These are phyloP conservation scores for Geosmithia putterillii DNA, from an alignment of 2,329 filamentous ascomycete species.

Conservation along the genomic window DNA sequence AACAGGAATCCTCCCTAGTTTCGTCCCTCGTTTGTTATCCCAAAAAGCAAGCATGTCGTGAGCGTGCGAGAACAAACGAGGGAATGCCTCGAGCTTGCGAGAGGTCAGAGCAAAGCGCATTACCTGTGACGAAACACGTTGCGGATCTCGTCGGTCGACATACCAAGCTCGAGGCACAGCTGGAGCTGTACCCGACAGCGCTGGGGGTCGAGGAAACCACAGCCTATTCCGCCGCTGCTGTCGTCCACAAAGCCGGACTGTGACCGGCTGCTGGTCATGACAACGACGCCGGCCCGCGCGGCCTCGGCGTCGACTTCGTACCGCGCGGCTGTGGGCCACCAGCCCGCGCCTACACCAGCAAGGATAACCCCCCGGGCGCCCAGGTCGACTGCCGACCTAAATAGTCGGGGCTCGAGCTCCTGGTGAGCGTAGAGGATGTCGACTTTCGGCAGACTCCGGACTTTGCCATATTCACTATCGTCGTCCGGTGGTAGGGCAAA, in stretches of 20 bases:
- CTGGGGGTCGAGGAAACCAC: conserved; percentile 41
- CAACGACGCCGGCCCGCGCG: conserved; percentile 28
- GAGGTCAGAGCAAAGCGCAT: no score
- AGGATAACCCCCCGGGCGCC: conserved; percentile 43
- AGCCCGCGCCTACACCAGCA: conserved; percentile 42
- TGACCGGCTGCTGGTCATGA: conserved; percentile 38
- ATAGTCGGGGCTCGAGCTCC: conserved; percentile 33
- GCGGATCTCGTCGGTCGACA: conserved; percentile 13
- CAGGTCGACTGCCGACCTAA: conserved; percentile 31
- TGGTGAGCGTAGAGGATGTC: conserved; percentile 45
- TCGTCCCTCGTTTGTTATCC: no score
- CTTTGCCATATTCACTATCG: conserved; percentile 2
- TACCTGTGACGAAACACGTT: conserved; percentile 9
- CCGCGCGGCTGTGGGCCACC: conserved; percentile 25
- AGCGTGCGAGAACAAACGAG: no score
- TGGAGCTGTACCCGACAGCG: conserved; percentile 41
- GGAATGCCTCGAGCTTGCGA: no score
- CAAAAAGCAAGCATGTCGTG: no score
- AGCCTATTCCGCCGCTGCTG: conserved; percentile 25
- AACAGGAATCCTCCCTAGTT: no score
- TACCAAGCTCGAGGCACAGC: conserved; percentile 19
- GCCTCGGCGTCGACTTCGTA: conserved; percentile 27
- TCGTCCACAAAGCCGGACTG: conserved; percentile 38
- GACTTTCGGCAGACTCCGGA: conserved; percentile 31
- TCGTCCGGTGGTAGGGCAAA: conserved; percentile 19